These are phyloP conservation scores for Leishmania tropica DNA, from an alignment of 208 protist genomes.

Conservation along the genomic window DNA sequence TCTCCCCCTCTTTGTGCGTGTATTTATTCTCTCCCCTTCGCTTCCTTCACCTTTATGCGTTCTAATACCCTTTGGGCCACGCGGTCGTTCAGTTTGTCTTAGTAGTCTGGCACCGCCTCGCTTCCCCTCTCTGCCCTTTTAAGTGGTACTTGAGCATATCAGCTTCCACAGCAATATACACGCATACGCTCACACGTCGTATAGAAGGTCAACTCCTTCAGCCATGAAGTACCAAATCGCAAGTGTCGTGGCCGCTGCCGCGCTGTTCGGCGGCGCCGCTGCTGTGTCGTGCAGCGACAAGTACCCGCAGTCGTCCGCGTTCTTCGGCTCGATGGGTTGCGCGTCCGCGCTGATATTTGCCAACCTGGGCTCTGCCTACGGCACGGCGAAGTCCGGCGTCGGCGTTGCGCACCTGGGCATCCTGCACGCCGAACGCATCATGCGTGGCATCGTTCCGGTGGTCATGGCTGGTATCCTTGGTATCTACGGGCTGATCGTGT, in stretches of 20 bases:
- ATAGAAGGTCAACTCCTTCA: background rate
- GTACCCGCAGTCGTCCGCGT: constrained; percentile 89
- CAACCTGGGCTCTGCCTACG: constrained; percentile 98
- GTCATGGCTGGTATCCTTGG: constrained; percentile 98
- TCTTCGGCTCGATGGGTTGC: constrained; percentile 97
- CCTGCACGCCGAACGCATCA: constrained; percentile 94
- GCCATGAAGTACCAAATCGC: constrained; percentile 30
- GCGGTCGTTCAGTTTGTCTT: background rate
- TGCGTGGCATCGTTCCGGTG: constrained; percentile 93
- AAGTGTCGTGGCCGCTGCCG: constrained; percentile 19
- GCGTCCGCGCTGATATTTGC: constrained; percentile 91
- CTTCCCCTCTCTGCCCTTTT: background rate
- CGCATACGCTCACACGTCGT: background rate
- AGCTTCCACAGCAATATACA: background rate
- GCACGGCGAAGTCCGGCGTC: constrained; percentile 98
- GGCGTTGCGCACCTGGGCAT: constrained; percentile 98
- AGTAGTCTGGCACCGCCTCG: background rate
- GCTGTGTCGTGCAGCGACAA: constrained; percentile 66
- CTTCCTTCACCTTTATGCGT: background rate
- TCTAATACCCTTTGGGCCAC: background rate
- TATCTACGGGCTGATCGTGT: constrained; percentile 99
- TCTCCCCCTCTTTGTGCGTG: background rate
- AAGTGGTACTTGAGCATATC: background rate
- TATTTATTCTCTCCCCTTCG: background rate
- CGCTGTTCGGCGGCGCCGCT: constrained; percentile 35